Base-by-base conservation (phyloP, 805 yeast species). In the Ogataea paradorogensis region DNA sequence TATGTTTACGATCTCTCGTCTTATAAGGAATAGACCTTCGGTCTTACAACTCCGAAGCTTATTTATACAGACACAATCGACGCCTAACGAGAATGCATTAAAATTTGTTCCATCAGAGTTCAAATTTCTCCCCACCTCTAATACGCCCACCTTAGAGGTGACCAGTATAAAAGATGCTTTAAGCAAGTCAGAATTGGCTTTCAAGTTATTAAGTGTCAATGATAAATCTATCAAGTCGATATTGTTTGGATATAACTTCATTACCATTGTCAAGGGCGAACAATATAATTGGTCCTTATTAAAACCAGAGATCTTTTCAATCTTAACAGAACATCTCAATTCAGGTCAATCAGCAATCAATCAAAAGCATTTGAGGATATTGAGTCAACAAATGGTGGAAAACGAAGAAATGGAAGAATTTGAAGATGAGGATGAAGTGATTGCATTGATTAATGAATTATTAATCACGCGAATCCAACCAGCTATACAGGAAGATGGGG, bases 401-500 rank as follows among this genome's bases (percentile, higher is more conserved):
- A 48, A 57, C 3, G 63, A 65, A 31, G 59, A 63, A 27, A 67
- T 71, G 3, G 69, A 68, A 29, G 76, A 73, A 5, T 61, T 60
- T 9, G 95, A 83, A 33, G 86, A 80, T 35, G 89, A 84, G 42
- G 71, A 75, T 38, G 98, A 91, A 63, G 77, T 88, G 2, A 84
- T 88, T 30, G 80, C 85, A 22, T 84, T 90, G 84, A 88, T 93
- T 55, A 85, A 88, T 53, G 98, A 93, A 58, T 72, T 93, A 41
- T 82, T 95, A 41, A 95, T 85, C 45, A 93, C 99, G 2, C 80
- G 97, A 59, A 90, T 93, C 36, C 81, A 96, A 57, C 99, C 99
- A 1, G 96, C 98, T 1, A 89, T 93, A 42, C 95, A 89, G 66
- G 99, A 93, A 56, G 99, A 93, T 56, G 99, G 99, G 47, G 99